Percentiles rank a stretch among this genome's conserved stretches.
Evolutionary conservation across 1,139 yeast species (phyloP).

Genomic region (Kodamaea alishanica): DNA sequence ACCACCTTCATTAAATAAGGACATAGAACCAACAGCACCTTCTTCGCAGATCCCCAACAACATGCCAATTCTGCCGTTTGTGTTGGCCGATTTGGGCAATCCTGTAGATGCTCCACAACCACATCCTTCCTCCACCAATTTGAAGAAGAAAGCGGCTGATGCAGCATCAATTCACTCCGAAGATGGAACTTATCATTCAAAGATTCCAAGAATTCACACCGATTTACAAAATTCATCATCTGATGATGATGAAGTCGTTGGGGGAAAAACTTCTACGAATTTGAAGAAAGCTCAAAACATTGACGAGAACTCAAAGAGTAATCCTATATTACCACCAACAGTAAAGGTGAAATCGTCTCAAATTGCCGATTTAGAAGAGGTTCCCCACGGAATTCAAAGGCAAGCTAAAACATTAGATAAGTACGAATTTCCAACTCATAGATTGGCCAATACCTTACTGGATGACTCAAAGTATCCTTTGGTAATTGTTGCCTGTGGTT

Average conservation of each 20-base stretch:
- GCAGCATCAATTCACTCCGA: slow-evolving; percentile 8
- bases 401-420: slow-evolving; percentile 69
- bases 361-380: slow-evolving; percentile 93
- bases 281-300: background rate
- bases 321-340: slow-evolving; percentile 36
- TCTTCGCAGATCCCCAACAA: slow-evolving; percentile 69
- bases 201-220: slow-evolving; percentile 42
- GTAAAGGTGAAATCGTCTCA: slow-evolving; percentile 59
- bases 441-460: slow-evolving; percentile 66
- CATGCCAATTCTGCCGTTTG: slow-evolving; percentile 71
- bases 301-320: background rate
- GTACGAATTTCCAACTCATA: slow-evolving; percentile 81
- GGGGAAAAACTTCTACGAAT: background rate
- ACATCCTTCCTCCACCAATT: slow-evolving; percentile 34
- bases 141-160: slow-evolving; percentile 8
- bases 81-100: slow-evolving; percentile 68
- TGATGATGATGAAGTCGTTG: slow-evolving; percentile 24
- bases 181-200: slow-evolving; percentile 25
- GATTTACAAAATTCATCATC: slow-evolving; percentile 35
- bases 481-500: slow-evolving; percentile 95
- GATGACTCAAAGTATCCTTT: slow-evolving; percentile 83
- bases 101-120: slow-evolving; percentile 74
- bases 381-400: slow-evolving; percentile 87
- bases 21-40: slow-evolving; percentile 67
- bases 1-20: slow-evolving; percentile 62